Evolutionary conservation across 805 yeast genomes (phyloP).

Genomic region (Wickerhamiella galacta): DNA sequence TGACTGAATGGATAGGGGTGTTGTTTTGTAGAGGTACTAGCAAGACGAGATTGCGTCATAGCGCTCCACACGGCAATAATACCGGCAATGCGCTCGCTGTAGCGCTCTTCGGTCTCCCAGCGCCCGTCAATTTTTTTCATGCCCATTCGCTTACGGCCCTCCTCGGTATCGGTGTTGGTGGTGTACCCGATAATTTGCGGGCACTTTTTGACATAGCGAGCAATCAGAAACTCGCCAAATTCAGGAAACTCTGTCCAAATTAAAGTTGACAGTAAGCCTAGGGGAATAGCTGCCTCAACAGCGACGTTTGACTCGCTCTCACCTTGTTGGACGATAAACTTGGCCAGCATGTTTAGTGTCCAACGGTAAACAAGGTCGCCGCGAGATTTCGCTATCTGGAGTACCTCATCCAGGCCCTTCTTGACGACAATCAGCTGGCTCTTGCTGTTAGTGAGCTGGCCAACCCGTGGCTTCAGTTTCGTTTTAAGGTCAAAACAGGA

Average conservation of each 20-base stretch:
- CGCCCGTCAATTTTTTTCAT: conserved; percentile 42
- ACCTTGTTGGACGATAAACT: conserved; percentile 76
- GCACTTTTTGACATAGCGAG: conserved; percentile 81
- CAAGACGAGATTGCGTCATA: conserved; percentile 36
- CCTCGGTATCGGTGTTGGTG: conserved; percentile 59
- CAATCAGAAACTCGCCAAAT: conserved; percentile 41
- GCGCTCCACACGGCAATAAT: conserved; percentile 68
- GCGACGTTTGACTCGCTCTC: conserved; percentile 79
- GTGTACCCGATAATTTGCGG: conserved; percentile 75
- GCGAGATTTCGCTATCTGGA: conserved; percentile 30
- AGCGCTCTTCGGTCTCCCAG: conserved; percentile 41
- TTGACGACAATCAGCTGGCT: conserved; percentile 33
- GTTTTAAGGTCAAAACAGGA: conserved; percentile 46
- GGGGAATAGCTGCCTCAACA: conserved; percentile 61
- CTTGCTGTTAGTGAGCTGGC: conserved; percentile 67
- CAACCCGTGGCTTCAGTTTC: conserved; percentile 73
- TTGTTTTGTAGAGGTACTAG: conserved; percentile 7
- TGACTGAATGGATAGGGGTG: conserved; percentile 43
- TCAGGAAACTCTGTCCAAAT: conserved; percentile 36
- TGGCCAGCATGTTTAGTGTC: conserved; percentile 69
- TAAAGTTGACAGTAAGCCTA: conserved; percentile 47
- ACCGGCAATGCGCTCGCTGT: conserved; percentile 78
- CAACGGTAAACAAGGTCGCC: conserved; percentile 45
- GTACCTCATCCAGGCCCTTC: conserved; percentile 32
- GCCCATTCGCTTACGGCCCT: conserved; percentile 75